Base-by-base conservation (phyloP, 2,329 filamentous ascomycete species). In the Hypocrella siamensis region DNA sequence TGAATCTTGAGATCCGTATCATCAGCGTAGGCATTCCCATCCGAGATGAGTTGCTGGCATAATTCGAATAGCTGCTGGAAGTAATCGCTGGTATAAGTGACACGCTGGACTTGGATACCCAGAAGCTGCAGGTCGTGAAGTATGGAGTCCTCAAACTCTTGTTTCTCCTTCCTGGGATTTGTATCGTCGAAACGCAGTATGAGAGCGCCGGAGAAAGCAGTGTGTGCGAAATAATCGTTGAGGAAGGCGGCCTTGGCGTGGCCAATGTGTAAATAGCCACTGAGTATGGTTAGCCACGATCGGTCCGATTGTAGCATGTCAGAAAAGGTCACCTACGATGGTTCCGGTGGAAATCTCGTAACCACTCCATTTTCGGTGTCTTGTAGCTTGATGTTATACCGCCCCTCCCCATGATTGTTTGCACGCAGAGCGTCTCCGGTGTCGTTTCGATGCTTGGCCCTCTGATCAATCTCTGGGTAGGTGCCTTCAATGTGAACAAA, bases 211-310 rank as follows among this genome's bases (percentile, higher is more conserved):
- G 82, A 74, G 61, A 88, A 88, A 43, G 79, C 78, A 53, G 83
- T 75, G 51, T 92, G 83, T n/a, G 83, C 84, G 44, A 93, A 93
- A 63, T 86, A 93, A 54, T 93, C 83, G 57, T 85, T 90, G 31
- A 93, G 68, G 34, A 88, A 62, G 3, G 81, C 82, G 15, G 82
- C 82, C 57, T 93, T 93, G 40, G 82, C 82, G 57, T 93, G 84
- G 28, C 85, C 84, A 41, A 92, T 88, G 57, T 92, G 83, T 21
- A 93, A 69, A 49, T 90, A 90, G 38, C 82, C 82, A 40, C 31
- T 33, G 17, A n/a, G 6, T 4, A 27, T 6, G 4, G 22, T 31
- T 25, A 31, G 21, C 14, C 6, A 19, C 8, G 9, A 10, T 17
- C 9, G 27, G 10, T 28, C 9, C 14, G 9, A 17, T 16, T 10